These are phyloP conservation scores for Chalaropsis ovoidea DNA, from an alignment of 2,329 filamentous ascomycete genomes.

Conservation along the genomic window DNA sequence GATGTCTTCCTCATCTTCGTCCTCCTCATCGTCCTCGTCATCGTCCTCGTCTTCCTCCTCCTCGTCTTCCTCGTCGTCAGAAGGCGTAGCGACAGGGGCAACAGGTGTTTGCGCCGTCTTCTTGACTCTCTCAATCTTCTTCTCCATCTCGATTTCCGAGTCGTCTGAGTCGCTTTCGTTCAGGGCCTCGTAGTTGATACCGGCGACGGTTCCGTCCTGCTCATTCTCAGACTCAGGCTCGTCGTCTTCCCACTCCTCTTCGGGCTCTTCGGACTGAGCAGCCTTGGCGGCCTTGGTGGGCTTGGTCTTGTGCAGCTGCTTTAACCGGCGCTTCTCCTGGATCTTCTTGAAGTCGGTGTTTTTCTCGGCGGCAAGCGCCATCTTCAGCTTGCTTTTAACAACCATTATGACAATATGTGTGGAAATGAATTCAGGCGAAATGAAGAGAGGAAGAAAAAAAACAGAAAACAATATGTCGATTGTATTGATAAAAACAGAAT, in stretches of 20 bases:
- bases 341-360: slow-evolving; percentile 44
- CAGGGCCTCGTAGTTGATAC: slow-evolving; percentile 44
- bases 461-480: neutral
- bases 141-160: slow-evolving; percentile 67
- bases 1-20: slow-evolving; percentile 76
- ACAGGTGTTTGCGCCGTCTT: slow-evolving; percentile 35
- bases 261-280: slow-evolving; percentile 29
- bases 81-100: slow-evolving; percentile 28
- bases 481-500: neutral
- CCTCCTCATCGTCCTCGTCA: slow-evolving; percentile 50
- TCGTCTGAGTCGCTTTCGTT: slow-evolving; percentile 56
- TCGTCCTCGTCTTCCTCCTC: slow-evolving; percentile 49
- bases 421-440: neutral
- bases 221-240: slow-evolving; percentile 31
- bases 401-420: slow-evolving; percentile 32
- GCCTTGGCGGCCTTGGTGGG: slow-evolving; percentile 30
- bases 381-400: slow-evolving; percentile 42
- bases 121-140: slow-evolving; percentile 49
- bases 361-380: slow-evolving; percentile 47
- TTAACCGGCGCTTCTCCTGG: slow-evolving; percentile 42
- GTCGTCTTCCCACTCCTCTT: slow-evolving; percentile 34
- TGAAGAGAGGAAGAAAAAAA: neutral
- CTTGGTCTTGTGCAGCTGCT: slow-evolving; percentile 37
- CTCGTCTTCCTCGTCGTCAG: slow-evolving; percentile 37
- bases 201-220: slow-evolving; percentile 28